phyloP scores from a whole-genome alignment of 1,284 basidiomycete genomes.

The Salmacisia buchloeana region DNA sequence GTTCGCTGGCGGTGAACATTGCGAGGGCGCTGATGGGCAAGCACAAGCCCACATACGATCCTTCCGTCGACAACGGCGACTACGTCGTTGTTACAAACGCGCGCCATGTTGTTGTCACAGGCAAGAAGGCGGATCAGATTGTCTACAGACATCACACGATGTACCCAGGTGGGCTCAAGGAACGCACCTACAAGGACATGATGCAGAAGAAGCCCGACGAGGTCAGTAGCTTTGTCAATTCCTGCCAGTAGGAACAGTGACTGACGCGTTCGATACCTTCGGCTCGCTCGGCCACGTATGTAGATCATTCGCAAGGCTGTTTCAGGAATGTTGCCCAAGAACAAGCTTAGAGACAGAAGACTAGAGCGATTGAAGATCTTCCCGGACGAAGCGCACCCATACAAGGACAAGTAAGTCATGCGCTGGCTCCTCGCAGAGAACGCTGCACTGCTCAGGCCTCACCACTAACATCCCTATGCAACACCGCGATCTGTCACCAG shows the following conservation, averaged over 20 bases:
- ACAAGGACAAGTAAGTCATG: slow-evolving; percentile 33
- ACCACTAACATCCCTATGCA: background rate
- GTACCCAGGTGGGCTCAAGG: slow-evolving; percentile 85
- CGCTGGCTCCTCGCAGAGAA: no score
- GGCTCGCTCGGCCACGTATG: background rate
- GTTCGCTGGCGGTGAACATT: slow-evolving; percentile 87
- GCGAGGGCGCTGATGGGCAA: slow-evolving; percentile 97
- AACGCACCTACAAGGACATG: slow-evolving; percentile 43
- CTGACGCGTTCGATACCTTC: no score
- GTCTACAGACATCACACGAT: slow-evolving; percentile 85
- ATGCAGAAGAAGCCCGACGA: slow-evolving; percentile 74
- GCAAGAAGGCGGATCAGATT: slow-evolving; percentile 79
- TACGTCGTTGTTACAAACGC: slow-evolving; percentile 96
- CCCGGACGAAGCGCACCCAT: slow-evolving; percentile 41
- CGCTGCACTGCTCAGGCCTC: background rate
- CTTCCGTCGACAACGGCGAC: slow-evolving; percentile 62
- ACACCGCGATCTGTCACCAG: no score
- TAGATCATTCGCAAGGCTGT: slow-evolving; percentile 47
- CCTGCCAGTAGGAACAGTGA: background rate
- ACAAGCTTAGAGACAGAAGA: slow-evolving; percentile 45
- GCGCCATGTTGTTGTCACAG: slow-evolving; percentile 75
- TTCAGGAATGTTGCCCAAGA: slow-evolving; percentile 50
- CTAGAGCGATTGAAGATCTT: slow-evolving; percentile 47
- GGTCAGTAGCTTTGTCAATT: slow-evolving; percentile 62
- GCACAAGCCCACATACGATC: slow-evolving; percentile 96